Evolutionary conservation across 148 eudicot genomes (phyloP), one percentile per base, ranked within the genome.

Genomic region (Gaultheria prostrata): DNA sequence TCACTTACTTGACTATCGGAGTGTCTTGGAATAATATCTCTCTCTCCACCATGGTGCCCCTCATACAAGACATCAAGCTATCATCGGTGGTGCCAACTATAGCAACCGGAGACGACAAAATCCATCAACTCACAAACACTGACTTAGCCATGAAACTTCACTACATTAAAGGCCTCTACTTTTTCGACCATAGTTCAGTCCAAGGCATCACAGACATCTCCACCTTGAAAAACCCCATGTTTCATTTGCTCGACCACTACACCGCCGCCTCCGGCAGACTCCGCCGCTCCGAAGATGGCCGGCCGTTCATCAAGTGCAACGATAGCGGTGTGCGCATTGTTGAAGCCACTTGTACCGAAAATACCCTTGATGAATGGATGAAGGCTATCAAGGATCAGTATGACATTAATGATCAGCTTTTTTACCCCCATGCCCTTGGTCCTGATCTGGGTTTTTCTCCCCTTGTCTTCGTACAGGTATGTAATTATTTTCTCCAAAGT

Each of bases 131-230:
- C 8, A 88, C 85, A 1, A 86, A 83, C 85, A 81, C 86, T 33
- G 97, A 92, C 82, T 82, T 94, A 45, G 90, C 88, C 86, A 83
- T 91, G 93, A 94, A 89, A 83, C 87, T 94, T 10, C 95, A 94
- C 57, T 92, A 94, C 84, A 30, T 94, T 0, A 85, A 81, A 76
- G 92, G 77, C 4, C 83, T 92, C 11, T 92, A 94, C 83, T 92
- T 91, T 81, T 94, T 94, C 85, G 32, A 65, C 32, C 65, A 71
- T 17, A 85, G 85, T 24, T 80, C 86, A 8, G 87, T 69, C 2
- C 75, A 21, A 51, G 91, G 89, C 4, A 0, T 84, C n/a, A n/a
- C n/a, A 10, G 32, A 51, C 21, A 74, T 90, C 14, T 11, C 2
- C 12, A 84, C 88, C 21, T 12, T 91, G 10, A 94, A 92, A 83